These are phyloP conservation scores for Colletotrichum tropicicola DNA, from an alignment of 2,329 filamentous ascomycete species.

Conservation along the genomic window DNA sequence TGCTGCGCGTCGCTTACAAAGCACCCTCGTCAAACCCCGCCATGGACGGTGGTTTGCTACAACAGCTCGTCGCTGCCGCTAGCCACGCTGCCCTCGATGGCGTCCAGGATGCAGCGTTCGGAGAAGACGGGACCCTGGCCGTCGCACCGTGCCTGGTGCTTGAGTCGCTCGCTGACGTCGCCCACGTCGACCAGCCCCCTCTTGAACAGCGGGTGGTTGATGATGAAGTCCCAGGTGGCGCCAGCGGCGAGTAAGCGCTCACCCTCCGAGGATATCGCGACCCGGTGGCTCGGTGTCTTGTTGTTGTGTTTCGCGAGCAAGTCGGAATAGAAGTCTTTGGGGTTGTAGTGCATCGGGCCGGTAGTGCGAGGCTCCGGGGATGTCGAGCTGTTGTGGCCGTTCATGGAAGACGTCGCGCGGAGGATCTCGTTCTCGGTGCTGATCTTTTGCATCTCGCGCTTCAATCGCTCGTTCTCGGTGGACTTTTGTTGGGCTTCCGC, in stretches of 20 bases:
- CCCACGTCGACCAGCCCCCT: constrained; percentile 83
- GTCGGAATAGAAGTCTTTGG: constrained; percentile 76
- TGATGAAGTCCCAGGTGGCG: constrained; percentile 91
- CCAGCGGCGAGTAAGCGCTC: constrained; percentile 77
- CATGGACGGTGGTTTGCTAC: constrained; percentile 34
- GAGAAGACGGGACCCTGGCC: constrained; percentile 90
- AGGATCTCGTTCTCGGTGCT: constrained; percentile 94
- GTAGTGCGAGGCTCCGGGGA: constrained; percentile 61
- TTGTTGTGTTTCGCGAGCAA: constrained; percentile 69
- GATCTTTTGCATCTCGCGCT: constrained; percentile 82
- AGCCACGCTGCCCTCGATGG: constrained; percentile 81
- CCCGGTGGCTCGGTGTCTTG: constrained; percentile 73
- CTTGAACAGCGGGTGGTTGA: constrained; percentile 79
- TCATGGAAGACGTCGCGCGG: constrained; percentile 73
- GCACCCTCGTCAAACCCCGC: background rate
- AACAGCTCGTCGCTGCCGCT: constrained; percentile 81
- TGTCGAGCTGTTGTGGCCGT: constrained; percentile 46
- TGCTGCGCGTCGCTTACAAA: constrained; percentile 25
- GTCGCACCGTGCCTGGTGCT: constrained; percentile 80
- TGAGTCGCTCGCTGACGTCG: constrained; percentile 82
- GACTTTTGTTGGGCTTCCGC: constrained; percentile 76
- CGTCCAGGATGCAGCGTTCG: constrained; percentile 75
- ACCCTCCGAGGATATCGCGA: constrained; percentile 71
- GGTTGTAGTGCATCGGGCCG: constrained; percentile 76
- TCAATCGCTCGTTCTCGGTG: constrained; percentile 87